Base-by-base conservation (phyloP, 805 yeast genomes). In the Sugiyamaella americana region DNA sequence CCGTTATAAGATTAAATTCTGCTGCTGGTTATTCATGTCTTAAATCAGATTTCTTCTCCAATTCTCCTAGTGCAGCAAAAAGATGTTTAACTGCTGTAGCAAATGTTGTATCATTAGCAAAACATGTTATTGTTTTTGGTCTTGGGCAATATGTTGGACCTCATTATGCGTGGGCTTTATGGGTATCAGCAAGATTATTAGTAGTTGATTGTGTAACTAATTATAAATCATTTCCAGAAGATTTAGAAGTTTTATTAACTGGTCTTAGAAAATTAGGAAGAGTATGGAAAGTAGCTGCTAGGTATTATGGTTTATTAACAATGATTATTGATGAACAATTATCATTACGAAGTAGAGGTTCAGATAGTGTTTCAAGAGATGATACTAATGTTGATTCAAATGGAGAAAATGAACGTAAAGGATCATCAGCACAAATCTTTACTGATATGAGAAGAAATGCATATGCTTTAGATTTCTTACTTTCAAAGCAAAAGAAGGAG, bases 381-480 rank as follows among this genome's bases (percentile, higher is more conserved):
- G 32, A 26, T 26, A 8, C 32, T 8, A 8, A 8, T 8, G 13
- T 26, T 26, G 32, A 26, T 26, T 26, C 32, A 26, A 26, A 8
- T 26, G 32, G 32, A 8, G 32, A 26, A 13, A 18, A 35, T 17
- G 18, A 17, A 17, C 17, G 20, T 16, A 17, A 35, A 5, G 17
- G 20, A 13, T 24, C 49, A 5, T 50, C 52, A 19, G 56, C 58
- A 2, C 53, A 54, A 45, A 53, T 58, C 13, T 35, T 56, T 30
- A 52, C 58, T 11, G 61, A 58, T 37, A 57, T 58, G 60, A 48
- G 60, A 23, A 29, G 60, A 22, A 58, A 55, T 23, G 60, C 61
- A 3, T 58, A 57, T 40, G 58, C 58, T 23, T 48, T 58, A 8
- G 61, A 58, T 40, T 55, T 53, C 42, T 47, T 58, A 37, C 46